These are phyloP conservation scores for sunflower (Helianthus annuus) DNA, from an alignment of 129 eudicot species.

Conservation along the genomic window DNA sequence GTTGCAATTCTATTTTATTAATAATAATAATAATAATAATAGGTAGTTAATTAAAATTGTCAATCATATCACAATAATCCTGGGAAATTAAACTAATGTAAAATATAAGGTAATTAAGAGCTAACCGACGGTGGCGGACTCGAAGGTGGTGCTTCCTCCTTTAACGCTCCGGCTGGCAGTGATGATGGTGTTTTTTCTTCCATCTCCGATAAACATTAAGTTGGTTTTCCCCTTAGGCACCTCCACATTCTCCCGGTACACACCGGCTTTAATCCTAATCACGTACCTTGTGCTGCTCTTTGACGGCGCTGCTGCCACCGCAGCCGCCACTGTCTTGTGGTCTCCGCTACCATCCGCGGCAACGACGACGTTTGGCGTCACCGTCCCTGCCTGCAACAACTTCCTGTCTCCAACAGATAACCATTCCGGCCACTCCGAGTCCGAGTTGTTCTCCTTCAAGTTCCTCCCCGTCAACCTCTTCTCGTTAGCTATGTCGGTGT, in stretches of 20 bases:
- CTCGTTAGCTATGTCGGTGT: conserved; percentile 39
- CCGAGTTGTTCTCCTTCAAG: conserved; percentile 3
- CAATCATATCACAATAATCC: too few relatives aligned
- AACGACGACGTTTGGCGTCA: conserved; percentile 75
- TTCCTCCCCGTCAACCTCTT: conserved; percentile 43
- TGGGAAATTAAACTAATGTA: too few relatives aligned
- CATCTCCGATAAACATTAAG: conserved; percentile 86
- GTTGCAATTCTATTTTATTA: too few relatives aligned
- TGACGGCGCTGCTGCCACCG: conserved; percentile 85
- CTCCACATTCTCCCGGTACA: conserved; percentile 78
- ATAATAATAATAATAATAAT: too few relatives aligned
- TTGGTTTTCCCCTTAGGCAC: conserved; percentile 59
- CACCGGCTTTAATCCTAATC: conserved; percentile 80
- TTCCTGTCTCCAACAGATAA: conserved; percentile 66
- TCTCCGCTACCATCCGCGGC: conserved; percentile 91
- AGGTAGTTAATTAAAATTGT: too few relatives aligned
- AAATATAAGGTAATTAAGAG: not conserved
- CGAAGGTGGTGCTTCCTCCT: conserved; percentile 88
- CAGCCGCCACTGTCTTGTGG: conserved; percentile 61
- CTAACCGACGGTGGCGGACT: conserved; percentile 91
- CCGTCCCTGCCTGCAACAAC: conserved; percentile 64
- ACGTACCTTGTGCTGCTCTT: conserved; percentile 63
- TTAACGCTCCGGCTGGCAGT: conserved; percentile 66
- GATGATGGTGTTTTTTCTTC: conserved; percentile 65
- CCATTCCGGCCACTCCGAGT: conserved; percentile 71